Base-by-base conservation (phyloP, 106 monocot species). In the Hemerocallis citrina region DNA sequence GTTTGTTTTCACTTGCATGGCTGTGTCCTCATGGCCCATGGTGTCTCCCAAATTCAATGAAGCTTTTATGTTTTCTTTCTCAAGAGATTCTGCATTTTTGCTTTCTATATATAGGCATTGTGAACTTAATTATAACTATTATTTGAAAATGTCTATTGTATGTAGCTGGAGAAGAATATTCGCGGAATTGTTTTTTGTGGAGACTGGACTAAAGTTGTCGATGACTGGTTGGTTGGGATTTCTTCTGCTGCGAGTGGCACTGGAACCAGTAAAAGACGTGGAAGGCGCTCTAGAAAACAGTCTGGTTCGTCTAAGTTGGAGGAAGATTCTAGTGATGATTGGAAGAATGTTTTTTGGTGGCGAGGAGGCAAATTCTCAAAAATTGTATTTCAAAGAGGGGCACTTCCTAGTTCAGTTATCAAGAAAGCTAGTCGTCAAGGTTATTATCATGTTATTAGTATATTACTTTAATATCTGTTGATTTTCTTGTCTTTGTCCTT, bases 391-490 rank as follows among this genome's bases (percentile, higher is more conserved):
- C 87, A 75, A 56, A 83, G 37, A 64, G 74, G 71, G 25, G 12
- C 52, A 66, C 68, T 92, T 46, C 75, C 75, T 19, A 35, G 49
- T 55, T 67, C 67, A 11, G 25, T 75, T 31, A 39, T 69, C 19
- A 83, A 67, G 52, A 92, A 74, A 77, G 75, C 72, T 14, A 83
- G 86, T 73, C 77, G 92, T 37, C 92, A 87, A 74, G 87, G 92
- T 84, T 55, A 50, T 20, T 20, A 42, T 17, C 54, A 31, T 15
- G 41, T 19, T 30, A n/a, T n/a, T n/a, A n/a, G n/a, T n/a, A n/a
- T n/a, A n/a, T n/a, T n/a, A n/a, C n/a, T n/a, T n/a, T n/a, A n/a
- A n/a, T n/a, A n/a, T n/a, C n/a, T 67, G 3, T 59, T 65, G 11
- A 47, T 11, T 67, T 30, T 75, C 30, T 47, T 36, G 54, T 42